These are phyloP conservation scores for Sporothrix globosa DNA, from an alignment of 2,329 filamentous ascomycete genomes.

Conservation along the genomic window DNA sequence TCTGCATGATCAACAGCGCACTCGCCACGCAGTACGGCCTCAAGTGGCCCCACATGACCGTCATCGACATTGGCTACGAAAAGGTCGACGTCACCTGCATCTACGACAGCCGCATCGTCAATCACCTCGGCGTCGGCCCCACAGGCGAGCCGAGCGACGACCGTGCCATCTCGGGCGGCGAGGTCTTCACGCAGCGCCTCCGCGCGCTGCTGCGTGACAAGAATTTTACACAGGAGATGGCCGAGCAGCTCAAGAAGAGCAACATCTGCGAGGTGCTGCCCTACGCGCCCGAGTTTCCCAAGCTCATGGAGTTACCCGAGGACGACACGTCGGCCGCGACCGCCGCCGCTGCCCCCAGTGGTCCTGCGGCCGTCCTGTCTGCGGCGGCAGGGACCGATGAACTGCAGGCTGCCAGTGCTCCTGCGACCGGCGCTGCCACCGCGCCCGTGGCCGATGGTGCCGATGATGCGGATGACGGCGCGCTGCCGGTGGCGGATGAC, in stretches of 20 bases:
- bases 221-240: slow-evolving; percentile 67
- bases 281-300: slow-evolving; percentile 52
- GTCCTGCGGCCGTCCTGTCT: slow-evolving; percentile 39
- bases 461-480: slow-evolving; percentile 45
- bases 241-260: slow-evolving; percentile 70
- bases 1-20: slow-evolving; percentile 87
- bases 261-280: slow-evolving; percentile 68
- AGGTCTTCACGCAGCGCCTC: slow-evolving; percentile 79
- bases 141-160: slow-evolving; percentile 20
- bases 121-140: slow-evolving; percentile 64
- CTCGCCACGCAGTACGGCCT: slow-evolving; percentile 85
- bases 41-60: slow-evolving; percentile 72
- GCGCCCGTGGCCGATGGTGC: slow-evolving; percentile 36
- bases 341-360: slow-evolving; percentile 43
- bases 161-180: slow-evolving; percentile 72
- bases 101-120: slow-evolving; percentile 76
- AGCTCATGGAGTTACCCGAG: slow-evolving; percentile 54
- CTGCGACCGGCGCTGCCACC: slow-evolving; percentile 39
- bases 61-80: slow-evolving; percentile 87
- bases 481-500: slow-evolving; percentile 55
- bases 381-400: slow-evolving; percentile 39
- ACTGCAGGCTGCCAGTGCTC: not conserved
- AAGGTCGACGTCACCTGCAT: slow-evolving; percentile 94
- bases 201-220: slow-evolving; percentile 65
- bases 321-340: slow-evolving; percentile 41